phyloP scores from a whole-genome alignment of 192 early-diverging fungal genomes.

The Gryganskiella cystojenkinii region DNA sequence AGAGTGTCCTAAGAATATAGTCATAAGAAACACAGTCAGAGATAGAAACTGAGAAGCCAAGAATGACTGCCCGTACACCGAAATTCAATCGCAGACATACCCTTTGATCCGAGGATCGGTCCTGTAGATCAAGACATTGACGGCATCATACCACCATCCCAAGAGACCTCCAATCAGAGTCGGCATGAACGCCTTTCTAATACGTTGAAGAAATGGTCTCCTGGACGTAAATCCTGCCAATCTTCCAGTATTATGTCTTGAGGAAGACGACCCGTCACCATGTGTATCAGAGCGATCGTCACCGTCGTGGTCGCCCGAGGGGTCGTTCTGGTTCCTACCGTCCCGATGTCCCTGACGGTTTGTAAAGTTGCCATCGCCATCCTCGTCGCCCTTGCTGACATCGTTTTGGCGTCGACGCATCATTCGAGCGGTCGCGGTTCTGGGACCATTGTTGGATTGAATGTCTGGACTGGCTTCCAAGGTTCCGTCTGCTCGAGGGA shows the following conservation, averaged over 20 bases:
- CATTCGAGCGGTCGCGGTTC: constrained; percentile 20
- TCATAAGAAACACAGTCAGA: too few species aligned
- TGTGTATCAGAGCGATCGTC: not conserved
- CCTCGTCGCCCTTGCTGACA: constrained; percentile 15
- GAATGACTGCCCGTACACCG: not conserved
- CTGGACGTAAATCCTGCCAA: constrained; percentile 5
- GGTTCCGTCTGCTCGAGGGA: constrained; percentile 45
- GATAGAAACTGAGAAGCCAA: not conserved
- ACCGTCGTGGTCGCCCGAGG: not conserved
- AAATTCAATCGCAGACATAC: constrained; percentile 11
- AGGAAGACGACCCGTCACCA: not conserved
- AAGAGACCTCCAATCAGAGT: constrained; percentile 14
- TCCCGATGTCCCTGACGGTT: constrained; percentile 39
- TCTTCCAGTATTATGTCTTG: not conserved
- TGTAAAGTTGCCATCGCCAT: constrained; percentile 43
- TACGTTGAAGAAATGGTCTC: constrained; percentile 17
- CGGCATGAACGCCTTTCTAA: constrained; percentile 26
- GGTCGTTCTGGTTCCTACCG: constrained; percentile 8
- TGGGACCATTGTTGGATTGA: not conserved
- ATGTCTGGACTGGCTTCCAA: constrained; percentile 25
- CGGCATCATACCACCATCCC: constrained; percentile 44
- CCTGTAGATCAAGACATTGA: constrained; percentile 30
- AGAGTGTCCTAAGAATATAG: constrained; percentile 10
- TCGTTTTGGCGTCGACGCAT: constrained; percentile 38
- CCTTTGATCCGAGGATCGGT: constrained; percentile 45